Percentiles rank a stretch among this genome's conserved stretches.
These are phyloP conservation scores for Saccharomycopsis babjevae DNA, from an alignment of 805 yeast genomes.

Conservation along the genomic window DNA sequence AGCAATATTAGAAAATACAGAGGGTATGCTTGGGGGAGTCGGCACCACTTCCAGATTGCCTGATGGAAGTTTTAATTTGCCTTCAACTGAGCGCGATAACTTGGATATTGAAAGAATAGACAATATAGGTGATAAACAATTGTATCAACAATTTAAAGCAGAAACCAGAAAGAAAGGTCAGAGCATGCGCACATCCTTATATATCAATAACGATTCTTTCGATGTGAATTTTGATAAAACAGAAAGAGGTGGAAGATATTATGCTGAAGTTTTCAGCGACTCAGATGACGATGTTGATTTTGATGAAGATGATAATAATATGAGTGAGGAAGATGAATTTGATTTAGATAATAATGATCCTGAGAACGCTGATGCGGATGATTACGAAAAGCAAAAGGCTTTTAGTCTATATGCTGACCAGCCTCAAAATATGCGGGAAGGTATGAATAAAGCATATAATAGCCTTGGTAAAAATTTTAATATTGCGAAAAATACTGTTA, in stretches of 20 bases:
- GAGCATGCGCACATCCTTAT: background rate
- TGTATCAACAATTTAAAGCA: conserved; percentile 3
- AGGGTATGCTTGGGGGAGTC: conserved; percentile 65
- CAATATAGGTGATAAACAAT: background rate
- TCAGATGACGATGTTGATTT: conserved; percentile 21
- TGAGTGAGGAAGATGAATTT: background rate
- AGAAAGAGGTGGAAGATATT: conserved; percentile 8
- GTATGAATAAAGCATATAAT: conserved; percentile 62
- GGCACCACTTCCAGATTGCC: conserved; percentile 43
- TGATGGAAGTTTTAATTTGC: background rate
- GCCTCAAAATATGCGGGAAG: conserved; percentile 62
- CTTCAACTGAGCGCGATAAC: background rate
- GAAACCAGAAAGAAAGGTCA: background rate
- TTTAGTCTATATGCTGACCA: conserved; percentile 78
- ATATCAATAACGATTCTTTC: background rate
- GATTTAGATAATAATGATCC: conserved; percentile 14
- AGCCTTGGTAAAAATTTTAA: conserved; percentile 59
- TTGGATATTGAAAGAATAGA: background rate
- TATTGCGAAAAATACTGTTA: conserved; percentile 54
- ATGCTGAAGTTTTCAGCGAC: conserved; percentile 19
- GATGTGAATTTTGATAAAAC: background rate
- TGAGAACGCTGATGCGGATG: conserved; percentile 21
- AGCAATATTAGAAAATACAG: conserved; percentile 66
- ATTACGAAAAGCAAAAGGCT: conserved; percentile 28
- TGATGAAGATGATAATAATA: conserved; percentile 4